Base-by-base conservation (phyloP, 2,329 filamentous ascomycete genomes). In the Thelonectria discophora region DNA sequence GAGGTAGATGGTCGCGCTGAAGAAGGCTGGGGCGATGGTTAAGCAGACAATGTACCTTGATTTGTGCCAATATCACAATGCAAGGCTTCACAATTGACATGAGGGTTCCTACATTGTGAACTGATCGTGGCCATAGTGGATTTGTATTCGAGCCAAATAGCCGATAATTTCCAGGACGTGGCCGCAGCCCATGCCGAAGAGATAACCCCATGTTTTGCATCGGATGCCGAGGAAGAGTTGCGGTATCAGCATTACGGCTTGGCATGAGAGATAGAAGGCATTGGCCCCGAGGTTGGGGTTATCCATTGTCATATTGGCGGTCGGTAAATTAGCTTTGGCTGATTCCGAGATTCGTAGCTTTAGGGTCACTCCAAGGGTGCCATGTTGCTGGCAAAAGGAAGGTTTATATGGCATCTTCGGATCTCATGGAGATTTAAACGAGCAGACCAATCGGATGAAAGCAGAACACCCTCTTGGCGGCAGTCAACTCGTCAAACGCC, bases 1-100 rank as follows among this genome's bases (percentile, higher is more conserved):
- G 51, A 90, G 77, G 70, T 90, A 90, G 58, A 90, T 84, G 2
- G 81, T 84, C 1, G 86, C 88, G 2, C 85, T 82, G 67, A 89
- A 78, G 73, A 89, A 89, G 1, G 87, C 86, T 0, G 88, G 88
- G 0, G 78, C 87, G 57, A 90, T 81, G 1, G 87, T 90, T 42
- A 91, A 77, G 57, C 81, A 84, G 66, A 71, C 84, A 20, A 72
- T 67, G 17, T 72, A 71, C 32, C 66, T 4, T 12, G 12, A 52
- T 27, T 63, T n/a, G n/a, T n/a, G n/a, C n/a, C n/a, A n/a, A n/a
- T n/a, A n/a, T n/a, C n/a, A n/a, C n/a, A 40, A 18, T 13, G 3
- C 15, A 9, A 4, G 11, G 6, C 3, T 2, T 11, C 1, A 21
- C 43, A 3, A 1, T 15, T 3, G 10, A 1, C 5, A 15, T 9